A percentile compares a stretch with the other conserved stretches of the same genome.
Conservation (phyloP, 306 rosid genomes). For the Albizia julibrissin region DNA sequence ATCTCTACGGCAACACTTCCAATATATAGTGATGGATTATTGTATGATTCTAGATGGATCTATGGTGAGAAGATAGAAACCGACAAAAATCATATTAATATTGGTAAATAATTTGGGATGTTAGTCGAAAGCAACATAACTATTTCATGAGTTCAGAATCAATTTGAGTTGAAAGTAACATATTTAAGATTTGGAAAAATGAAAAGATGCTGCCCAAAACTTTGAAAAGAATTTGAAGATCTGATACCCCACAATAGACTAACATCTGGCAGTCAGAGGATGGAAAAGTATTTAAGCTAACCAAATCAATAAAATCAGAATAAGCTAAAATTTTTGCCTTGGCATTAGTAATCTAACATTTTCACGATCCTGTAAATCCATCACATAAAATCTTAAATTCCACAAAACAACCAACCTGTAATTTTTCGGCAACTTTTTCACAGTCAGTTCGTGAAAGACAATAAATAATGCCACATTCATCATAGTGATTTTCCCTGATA, state of each 20-base stretch:
- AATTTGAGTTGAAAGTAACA: background rate
- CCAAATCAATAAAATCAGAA: background rate
- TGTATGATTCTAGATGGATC: background rate
- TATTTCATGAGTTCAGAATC: background rate
- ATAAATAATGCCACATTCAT: conserved; percentile 95
- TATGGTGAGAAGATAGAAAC: background rate
- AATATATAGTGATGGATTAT: background rate
- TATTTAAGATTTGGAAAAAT: background rate
- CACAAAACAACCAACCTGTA: conserved; percentile 70
- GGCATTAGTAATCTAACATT: background rate
- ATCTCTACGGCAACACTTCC: background rate
- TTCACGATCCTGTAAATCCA: background rate
- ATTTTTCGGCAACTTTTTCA: conserved; percentile 90
- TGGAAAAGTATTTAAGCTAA: background rate
- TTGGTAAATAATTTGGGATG: background rate
- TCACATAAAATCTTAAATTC: conserved; percentile 22
- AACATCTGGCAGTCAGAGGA: background rate
- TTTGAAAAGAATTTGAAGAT: background rate
- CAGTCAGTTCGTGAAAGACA: conserved; percentile 99
- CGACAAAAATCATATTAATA: background rate
- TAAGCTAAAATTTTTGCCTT: background rate
- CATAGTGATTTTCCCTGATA: conserved; percentile 77
- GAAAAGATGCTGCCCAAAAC: background rate
- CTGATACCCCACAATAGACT: background rate
- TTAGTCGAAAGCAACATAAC: background rate